These are phyloP conservation scores for Lentinus brumalis DNA, from an alignment of 768 basidiomycete species.

Conservation along the genomic window DNA sequence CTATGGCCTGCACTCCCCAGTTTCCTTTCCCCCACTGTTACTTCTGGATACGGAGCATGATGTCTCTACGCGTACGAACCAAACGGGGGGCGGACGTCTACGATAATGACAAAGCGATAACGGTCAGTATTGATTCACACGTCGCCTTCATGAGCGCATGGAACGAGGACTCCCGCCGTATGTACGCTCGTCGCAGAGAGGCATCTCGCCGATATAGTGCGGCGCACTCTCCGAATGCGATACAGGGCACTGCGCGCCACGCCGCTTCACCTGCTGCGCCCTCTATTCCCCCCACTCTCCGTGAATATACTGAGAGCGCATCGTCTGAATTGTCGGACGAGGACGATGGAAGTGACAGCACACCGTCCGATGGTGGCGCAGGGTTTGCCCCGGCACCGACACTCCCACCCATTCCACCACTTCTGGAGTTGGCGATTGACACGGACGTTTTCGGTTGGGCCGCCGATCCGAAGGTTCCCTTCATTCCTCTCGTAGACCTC, in stretches of 20 bases:
- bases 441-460: neutral
- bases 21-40: slow-evolving; percentile 14
- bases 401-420: neutral
- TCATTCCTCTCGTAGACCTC: slow-evolving; percentile 1
- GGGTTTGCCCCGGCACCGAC: too few relatives aligned
- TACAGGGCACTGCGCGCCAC: too few relatives aligned
- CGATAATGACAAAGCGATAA: neutral
- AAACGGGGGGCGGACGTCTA: neutral
- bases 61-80: neutral
- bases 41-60: neutral
- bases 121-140: neutral
- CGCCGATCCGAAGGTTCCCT: neutral
- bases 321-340: too few relatives aligned
- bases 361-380: neutral
- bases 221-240: neutral
- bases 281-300: too few relatives aligned
- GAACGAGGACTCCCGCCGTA: neutral
- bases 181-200: neutral
- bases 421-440: neutral
- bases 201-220: neutral
- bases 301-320: too few relatives aligned
- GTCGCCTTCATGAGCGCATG: neutral
- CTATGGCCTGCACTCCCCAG: neutral
- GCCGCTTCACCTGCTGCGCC: too few relatives aligned
- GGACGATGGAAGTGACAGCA: too few relatives aligned